Evolutionary conservation across 768 basidiomycete genomes (phyloP), one percentile per base, ranked within the genome.

Genomic region (Serendipita sp.): DNA sequence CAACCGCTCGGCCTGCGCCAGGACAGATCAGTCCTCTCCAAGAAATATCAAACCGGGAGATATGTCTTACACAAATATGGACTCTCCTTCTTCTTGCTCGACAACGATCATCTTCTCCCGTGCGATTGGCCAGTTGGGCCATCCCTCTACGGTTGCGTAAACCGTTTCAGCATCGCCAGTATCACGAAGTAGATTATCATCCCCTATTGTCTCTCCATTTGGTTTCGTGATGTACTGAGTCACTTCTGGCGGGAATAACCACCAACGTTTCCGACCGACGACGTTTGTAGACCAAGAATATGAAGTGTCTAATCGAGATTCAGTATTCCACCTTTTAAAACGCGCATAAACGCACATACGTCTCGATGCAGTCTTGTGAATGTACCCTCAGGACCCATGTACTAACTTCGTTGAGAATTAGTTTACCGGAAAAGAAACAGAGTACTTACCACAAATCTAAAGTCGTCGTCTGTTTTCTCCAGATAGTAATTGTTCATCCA

Each of bases 241-340:
- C 3, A 68, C 66, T 16, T 34, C 44, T n/a, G 68, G 68, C 11
- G 68, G 67, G 44, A 68, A 68, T 34, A 68, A 64, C 36, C 54
- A 44, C 68, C 68, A 68, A 13, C 60, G 60, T 36, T 68, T 68
- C n/a, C 47, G 51, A n/a, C 68, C 68, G 32, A 64, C 65, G 45
- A 68, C 63, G 66, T 68, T 68, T 8, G 68, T 68, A 28, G 68
- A 68, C 68, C 68, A 68, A 8, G 68, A 68, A 38, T 68, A 68
- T 15, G 68, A 68, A 3, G 68, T 56, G 44, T 68, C 68, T 68
- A 32, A 34, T 11, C 10, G 10, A 54, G 13, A 41, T 41, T 41
- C 62, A 62, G n/a, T 28, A 44, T 44, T 64, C 32, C 32, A 41
- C 10, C 64, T 63, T 30, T 34, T 15, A 23, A 1, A 58, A 36